These are phyloP conservation scores for Nakazawaea holstii DNA, from an alignment of 805 yeast species.

Conservation along the genomic window DNA sequence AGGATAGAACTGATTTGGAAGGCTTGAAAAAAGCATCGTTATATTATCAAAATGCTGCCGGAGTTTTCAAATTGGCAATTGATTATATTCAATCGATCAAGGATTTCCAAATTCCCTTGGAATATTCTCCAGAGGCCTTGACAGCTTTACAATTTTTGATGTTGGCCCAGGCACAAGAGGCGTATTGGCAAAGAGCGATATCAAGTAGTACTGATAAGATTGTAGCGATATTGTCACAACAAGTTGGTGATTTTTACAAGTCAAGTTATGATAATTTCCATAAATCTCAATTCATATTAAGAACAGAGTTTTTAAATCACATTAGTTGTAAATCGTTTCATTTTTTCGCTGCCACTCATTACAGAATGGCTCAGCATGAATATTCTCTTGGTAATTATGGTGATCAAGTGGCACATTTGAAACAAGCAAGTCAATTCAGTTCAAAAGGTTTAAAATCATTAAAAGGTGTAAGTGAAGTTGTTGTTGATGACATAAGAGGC, in stretches of 20 bases:
- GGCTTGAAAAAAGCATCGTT: constrained; percentile 59
- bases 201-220: constrained; percentile 50
- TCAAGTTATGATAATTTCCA: constrained; percentile 37
- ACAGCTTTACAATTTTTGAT: constrained; percentile 44
- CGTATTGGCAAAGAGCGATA: constrained; percentile 73
- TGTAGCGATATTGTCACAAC: constrained; percentile 59
- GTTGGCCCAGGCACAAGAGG: constrained; percentile 86
- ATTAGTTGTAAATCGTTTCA: constrained; percentile 55
- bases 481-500: constrained; percentile 47
- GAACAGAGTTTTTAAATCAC: constrained; percentile 62
- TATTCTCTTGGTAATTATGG: constrained; percentile 55
- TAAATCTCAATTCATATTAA: constrained; percentile 40
- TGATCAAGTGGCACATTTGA: constrained; percentile 58
- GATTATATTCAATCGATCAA: constrained; percentile 18
- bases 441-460: constrained; percentile 31
- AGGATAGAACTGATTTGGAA: constrained; percentile 40
- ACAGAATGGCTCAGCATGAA: constrained; percentile 50
- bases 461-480: constrained; percentile 35
- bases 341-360: constrained; percentile 67
- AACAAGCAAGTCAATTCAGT: constrained; percentile 34
- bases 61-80: constrained; percentile 43
- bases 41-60: constrained; percentile 68
- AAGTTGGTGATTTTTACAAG: constrained; percentile 53
- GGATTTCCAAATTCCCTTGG: constrained; percentile 27
- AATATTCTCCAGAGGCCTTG: constrained; percentile 46